Conservation (phyloP, 805 yeast genomes). For the Kluyveromyces dobzhanskii region DNA sequence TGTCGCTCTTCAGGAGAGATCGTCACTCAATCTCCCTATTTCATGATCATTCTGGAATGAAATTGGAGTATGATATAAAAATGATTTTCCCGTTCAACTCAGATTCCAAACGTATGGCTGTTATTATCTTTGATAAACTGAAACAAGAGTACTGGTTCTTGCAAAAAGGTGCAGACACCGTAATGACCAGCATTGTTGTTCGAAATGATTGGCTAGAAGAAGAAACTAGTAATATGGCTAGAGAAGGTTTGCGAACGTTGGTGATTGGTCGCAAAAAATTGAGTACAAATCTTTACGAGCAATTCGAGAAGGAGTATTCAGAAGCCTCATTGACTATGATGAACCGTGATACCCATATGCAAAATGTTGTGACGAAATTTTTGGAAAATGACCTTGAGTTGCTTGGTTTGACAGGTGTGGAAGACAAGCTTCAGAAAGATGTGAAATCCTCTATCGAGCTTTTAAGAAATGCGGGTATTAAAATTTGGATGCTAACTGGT, state of each 20-base stretch:
- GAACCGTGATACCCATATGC: constrained; percentile 71
- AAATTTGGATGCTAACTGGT: constrained; percentile 99
- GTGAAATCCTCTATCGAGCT: constrained; percentile 89
- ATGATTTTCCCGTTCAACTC: constrained; percentile 92
- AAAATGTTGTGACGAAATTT: constrained; percentile 53
- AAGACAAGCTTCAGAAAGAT: constrained; percentile 85
- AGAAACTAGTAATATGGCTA: constrained; percentile 95
- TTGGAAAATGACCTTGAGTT: constrained; percentile 80
- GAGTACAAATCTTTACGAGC: constrained; percentile 43
- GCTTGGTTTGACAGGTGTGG: constrained; percentile 93
- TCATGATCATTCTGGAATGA: constrained; percentile 49
- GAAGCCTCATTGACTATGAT: constrained; percentile 73
- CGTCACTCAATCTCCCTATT: constrained; percentile 61
- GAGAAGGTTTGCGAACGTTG: constrained; percentile 93
- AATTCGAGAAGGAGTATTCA: constrained; percentile 55
- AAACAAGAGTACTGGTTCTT: constrained; percentile 75
- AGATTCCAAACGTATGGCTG: constrained; percentile 95
- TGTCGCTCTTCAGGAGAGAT: constrained; percentile 74
- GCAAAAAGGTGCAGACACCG: constrained; percentile 95
- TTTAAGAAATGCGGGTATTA: constrained; percentile 90
- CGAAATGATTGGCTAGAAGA: constrained; percentile 95
- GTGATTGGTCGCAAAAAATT: constrained; percentile 85
- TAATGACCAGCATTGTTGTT: constrained; percentile 77
- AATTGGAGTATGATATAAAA: constrained; percentile 54
- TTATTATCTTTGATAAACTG: constrained; percentile 56